Evolutionary conservation across 2,329 filamentous ascomycete species (phyloP).

Genomic region (Fusarium drepaniforme): DNA sequence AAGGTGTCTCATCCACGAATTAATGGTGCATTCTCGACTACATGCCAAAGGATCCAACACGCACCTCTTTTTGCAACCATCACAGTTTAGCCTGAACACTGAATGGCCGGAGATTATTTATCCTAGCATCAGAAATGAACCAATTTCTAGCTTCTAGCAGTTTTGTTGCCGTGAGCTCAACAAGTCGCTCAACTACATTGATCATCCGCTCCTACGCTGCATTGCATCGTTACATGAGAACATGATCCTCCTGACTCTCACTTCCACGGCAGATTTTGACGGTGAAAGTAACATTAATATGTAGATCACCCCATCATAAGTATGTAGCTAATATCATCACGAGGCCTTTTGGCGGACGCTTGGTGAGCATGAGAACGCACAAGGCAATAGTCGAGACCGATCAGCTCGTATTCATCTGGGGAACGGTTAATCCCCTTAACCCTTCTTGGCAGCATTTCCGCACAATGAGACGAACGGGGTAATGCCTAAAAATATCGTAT

Average conservation of each 20-base stretch:
- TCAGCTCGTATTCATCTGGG: slow-evolving; percentile 2
- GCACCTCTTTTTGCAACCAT: background rate
- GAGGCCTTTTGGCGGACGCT: background rate
- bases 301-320: background rate
- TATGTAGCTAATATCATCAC: background rate
- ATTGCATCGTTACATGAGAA: background rate
- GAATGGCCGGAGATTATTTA: no score
- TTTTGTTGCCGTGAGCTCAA: background rate
- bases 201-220: background rate
- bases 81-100: background rate
- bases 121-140: background rate
- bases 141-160: no score
- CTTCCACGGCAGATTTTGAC: background rate
- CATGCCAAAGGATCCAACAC: background rate
- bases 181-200: background rate
- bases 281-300: background rate
- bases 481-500: background rate
- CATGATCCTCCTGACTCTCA: background rate
- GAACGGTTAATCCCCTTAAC: background rate
- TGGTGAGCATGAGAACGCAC: background rate
- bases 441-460: background rate
- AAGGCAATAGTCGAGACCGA: background rate
- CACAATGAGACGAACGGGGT: background rate
- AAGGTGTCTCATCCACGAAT: background rate
- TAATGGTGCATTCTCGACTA: background rate